phyloP scores from a whole-genome alignment of 169 alveolate genomes.

The Cryptosporidium sp. region DNA sequence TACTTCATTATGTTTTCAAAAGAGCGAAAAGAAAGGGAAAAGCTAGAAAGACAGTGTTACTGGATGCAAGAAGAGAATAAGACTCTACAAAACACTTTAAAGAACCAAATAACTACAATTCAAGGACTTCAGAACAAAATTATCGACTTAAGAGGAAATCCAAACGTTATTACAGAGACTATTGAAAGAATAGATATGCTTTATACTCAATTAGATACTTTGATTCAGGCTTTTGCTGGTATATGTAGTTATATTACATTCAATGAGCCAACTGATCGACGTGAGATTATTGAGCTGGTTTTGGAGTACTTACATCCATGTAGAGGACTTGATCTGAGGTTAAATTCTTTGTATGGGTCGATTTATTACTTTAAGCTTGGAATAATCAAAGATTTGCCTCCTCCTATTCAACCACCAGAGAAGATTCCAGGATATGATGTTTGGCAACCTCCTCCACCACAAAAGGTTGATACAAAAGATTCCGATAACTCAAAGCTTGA shows the following conservation, averaged over 20 bases:
- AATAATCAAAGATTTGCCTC: conserved; percentile 57
- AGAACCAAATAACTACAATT: conserved; percentile 78
- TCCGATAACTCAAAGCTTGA: conserved; percentile 8
- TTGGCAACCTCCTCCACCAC: conserved; percentile 66
- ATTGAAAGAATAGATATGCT: conserved; percentile 86
- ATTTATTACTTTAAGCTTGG: conserved; percentile 80
- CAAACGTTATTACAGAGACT: conserved; percentile 84
- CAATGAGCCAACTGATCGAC: conserved; percentile 78
- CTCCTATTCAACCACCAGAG: conserved; percentile 70
- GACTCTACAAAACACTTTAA: conserved; percentile 79
- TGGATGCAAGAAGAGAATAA: conserved; percentile 83
- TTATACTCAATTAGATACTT: conserved; percentile 86
- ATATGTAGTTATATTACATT: conserved; percentile 86
- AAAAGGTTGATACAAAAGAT: not conserved
- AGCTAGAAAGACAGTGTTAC: conserved; percentile 82
- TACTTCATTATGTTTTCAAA: conserved; percentile 83
- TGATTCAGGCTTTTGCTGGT: conserved; percentile 89
- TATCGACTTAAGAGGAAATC: conserved; percentile 83
- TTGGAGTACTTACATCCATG: conserved; percentile 88
- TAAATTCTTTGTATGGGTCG: conserved; percentile 85
- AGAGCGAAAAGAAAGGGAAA: conserved; percentile 84
- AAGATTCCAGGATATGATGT: conserved; percentile 74
- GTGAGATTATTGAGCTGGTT: conserved; percentile 81
- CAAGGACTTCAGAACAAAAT: conserved; percentile 82
- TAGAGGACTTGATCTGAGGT: conserved; percentile 86